A percentile compares a stretch with the other conserved stretches of the same genome.
These are phyloP conservation scores for Exobasidium rhododendri DNA, from an alignment of 1,284 basidiomycete genomes.

Conservation along the genomic window DNA sequence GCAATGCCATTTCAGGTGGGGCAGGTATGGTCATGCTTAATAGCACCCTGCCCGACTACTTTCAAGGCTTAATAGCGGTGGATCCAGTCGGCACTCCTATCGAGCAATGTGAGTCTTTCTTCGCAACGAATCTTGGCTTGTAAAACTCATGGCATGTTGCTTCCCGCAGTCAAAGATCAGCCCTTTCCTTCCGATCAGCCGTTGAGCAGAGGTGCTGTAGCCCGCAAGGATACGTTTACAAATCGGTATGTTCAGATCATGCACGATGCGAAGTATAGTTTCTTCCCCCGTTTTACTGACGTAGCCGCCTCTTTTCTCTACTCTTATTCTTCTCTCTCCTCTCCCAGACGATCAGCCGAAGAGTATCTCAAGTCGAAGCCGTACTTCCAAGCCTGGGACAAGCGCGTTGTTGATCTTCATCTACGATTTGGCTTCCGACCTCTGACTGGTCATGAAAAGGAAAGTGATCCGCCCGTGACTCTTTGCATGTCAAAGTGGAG, in stretches of 20 bases:
- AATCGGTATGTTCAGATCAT: constrained; percentile 60
- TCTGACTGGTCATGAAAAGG: constrained; percentile 16
- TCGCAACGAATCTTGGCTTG: not conserved
- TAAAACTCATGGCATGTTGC: not conserved
- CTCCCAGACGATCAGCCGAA: constrained; percentile 20
- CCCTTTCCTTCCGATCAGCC: not conserved
- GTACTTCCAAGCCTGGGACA: constrained; percentile 75
- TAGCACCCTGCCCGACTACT: constrained; percentile 65
- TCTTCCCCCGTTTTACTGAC: too few relatives aligned
- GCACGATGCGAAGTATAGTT: too few relatives aligned
- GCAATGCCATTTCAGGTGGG: constrained; percentile 15
- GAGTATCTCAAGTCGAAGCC: constrained; percentile 60
- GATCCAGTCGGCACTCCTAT: constrained; percentile 69
- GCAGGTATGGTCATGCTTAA: constrained; percentile 61
- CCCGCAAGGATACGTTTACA: constrained; percentile 66
- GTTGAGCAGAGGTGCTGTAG: constrained; percentile 60
- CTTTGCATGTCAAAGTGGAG: constrained; percentile 43
- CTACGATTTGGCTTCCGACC: constrained; percentile 64
- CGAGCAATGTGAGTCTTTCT: constrained; percentile 22
- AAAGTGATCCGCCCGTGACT: constrained; percentile 23
- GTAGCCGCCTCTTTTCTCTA: not conserved
- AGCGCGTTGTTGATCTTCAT: constrained; percentile 66
- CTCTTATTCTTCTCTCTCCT: not conserved
- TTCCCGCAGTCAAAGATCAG: not conserved
- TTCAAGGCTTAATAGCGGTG: constrained; percentile 70